phyloP scores from a whole-genome alignment of 371 early-diverging fungal genomes.

The Mucor piriformis region DNA sequence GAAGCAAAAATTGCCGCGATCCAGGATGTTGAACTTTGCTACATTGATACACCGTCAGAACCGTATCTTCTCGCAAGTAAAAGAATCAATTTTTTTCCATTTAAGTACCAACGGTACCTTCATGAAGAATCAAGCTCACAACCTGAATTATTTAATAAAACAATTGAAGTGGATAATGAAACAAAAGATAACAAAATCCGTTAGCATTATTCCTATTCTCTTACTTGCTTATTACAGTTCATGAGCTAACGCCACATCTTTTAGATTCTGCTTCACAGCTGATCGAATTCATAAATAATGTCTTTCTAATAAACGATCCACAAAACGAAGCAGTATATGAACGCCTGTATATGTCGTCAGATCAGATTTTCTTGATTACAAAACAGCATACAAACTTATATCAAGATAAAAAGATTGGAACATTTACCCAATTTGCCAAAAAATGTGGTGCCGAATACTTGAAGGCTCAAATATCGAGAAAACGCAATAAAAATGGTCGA shows the following conservation, averaged over 20 bases:
- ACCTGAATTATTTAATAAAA: too few relatives aligned
- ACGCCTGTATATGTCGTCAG: not conserved
- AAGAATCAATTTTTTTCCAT: conserved; percentile 14
- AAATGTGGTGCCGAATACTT: conserved; percentile 6
- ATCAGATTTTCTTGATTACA: too few relatives aligned
- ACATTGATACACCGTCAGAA: conserved; percentile 15
- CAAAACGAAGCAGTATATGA: conserved; percentile 7
- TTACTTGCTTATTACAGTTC: conserved; percentile 7
- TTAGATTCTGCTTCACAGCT: conserved; percentile 14
- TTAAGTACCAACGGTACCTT: conserved; percentile 13
- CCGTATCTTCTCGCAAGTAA: conserved; percentile 14
- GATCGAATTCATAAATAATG: conserved; percentile 8
- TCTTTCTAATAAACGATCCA: conserved; percentile 6
- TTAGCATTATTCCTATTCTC: conserved; percentile 12
- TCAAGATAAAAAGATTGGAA: not conserved
- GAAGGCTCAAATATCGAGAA: conserved; percentile 8
- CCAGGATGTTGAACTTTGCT: conserved; percentile 16
- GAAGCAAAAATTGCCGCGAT: conserved; percentile 21
- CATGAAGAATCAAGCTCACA: conserved; percentile 10
- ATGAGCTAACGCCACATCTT: not conserved
- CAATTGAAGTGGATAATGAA: too few relatives aligned
- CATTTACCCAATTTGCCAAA: too few relatives aligned
- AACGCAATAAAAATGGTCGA: conserved; percentile 1
- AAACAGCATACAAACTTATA: not conserved
- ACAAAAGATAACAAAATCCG: conserved; percentile 11